A percentile compares a stretch with the other conserved stretches of the same genome.
These are phyloP conservation scores for Laetiporus sulphureus DNA, from an alignment of 1,284 basidiomycete genomes.

Conservation along the genomic window DNA sequence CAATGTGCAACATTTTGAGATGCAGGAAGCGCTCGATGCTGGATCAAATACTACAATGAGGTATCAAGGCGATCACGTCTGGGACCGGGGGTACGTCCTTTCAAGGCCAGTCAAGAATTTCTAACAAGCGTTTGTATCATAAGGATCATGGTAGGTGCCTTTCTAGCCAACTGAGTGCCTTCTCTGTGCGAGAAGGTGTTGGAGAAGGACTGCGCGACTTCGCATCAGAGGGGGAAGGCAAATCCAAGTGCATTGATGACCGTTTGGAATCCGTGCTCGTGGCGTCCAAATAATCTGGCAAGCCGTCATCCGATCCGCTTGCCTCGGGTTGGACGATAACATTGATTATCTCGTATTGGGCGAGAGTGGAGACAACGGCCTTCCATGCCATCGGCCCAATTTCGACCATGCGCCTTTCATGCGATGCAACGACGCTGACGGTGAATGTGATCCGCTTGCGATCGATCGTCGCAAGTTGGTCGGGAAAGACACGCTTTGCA, in stretches of 20 bases:
- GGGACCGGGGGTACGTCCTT: no score
- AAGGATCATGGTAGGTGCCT: not conserved
- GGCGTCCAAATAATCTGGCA: conserved; percentile 9
- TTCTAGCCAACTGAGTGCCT: conserved; percentile 1
- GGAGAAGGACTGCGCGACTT: conserved; percentile 3
- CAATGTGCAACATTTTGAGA: no score
- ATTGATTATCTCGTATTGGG: conserved; percentile 50
- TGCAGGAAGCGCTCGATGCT: no score
- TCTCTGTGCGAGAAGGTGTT: not conserved
- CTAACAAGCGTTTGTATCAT: no score
- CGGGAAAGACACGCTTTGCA: conserved; percentile 41
- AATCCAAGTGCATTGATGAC: no score
- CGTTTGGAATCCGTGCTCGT: conserved; percentile 4
- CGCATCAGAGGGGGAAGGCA: not conserved
- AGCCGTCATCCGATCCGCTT: conserved; percentile 8
- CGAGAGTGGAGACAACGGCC: conserved; percentile 34
- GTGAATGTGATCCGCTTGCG: conserved; percentile 41
- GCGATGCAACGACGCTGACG: conserved; percentile 29
- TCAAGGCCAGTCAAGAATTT: no score
- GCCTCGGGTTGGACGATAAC: conserved; percentile 28
- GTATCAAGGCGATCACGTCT: no score
- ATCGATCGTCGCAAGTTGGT: conserved; percentile 35
- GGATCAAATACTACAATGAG: no score
- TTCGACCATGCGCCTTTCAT: conserved; percentile 31
- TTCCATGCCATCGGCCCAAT: conserved; percentile 56